Base-by-base conservation (phyloP, 2,329 filamentous ascomycete species). In the Aspergillus ustus region DNA sequence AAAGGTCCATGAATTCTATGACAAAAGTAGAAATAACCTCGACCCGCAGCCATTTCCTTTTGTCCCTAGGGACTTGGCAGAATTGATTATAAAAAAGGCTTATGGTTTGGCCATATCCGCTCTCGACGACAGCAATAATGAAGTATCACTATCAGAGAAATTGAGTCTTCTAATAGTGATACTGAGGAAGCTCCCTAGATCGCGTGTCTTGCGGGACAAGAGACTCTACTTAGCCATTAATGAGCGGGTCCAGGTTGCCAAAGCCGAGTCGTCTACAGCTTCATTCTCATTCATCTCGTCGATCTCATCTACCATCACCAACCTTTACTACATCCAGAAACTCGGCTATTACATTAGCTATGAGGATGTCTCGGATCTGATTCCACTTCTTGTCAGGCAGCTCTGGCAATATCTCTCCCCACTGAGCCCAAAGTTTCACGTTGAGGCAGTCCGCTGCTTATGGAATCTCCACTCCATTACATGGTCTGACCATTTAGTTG, bases 391-490 rank as follows among this genome's bases (percentile, higher is more conserved):
- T 22, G 88, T 95, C 17, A 82, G 82, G 1, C 85, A 89, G 59
- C 84, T 94, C 0, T 99, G 95, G 95, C 76, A 81, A 5, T 92
- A 91, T 70, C 79, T 99, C 44, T 91, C 92, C 0, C 89, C 91
- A n/a, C 84, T 88, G 13, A 89, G 89, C 64, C 93, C 93, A 0
- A 97, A 97, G 72, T 96, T 94, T 67, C 95, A 98, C 72, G 93
- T 99, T 34, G 96, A 99, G 78, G 89, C 93, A 19, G 91, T 96
- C 8, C 88, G 91, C 60, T 90, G 88, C 67, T 80, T 99, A 44
- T 96, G 95, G 91, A 88, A 92, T 66, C 80, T 99, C 55, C 93
- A 98, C 25, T 85, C 88, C 0, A 84, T 96, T 13, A 86, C 89
- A 1, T 80, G 84, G 44, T 80, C 84, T 1, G 88, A 89, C 67